phyloP scores from a whole-genome alignment of 176 grass and related monocot genomes.

The Aegilops umbellulata region DNA sequence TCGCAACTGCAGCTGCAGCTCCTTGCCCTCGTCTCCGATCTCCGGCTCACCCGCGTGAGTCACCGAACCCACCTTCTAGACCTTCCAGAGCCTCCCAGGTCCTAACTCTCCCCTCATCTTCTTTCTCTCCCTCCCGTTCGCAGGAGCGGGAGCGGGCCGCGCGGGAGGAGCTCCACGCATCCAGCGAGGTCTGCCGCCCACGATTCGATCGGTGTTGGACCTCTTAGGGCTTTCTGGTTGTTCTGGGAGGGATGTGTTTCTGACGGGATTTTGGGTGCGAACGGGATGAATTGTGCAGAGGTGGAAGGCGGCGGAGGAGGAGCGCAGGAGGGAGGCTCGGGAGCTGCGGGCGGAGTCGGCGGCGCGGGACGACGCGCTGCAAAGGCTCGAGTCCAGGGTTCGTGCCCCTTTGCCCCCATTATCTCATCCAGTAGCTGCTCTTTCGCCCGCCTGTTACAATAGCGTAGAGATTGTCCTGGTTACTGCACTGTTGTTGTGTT shows the following conservation, averaged over 20 bases:
- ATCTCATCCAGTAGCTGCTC: background rate
- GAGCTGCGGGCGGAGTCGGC: conserved; percentile 38
- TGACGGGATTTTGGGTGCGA: background rate
- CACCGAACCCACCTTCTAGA: background rate
- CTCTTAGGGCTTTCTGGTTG: background rate
- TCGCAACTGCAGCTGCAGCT: conserved; percentile 81
- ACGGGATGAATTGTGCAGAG: conserved; percentile 21
- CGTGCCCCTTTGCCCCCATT: background rate
- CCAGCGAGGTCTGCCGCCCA: background rate
- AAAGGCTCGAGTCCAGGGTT: conserved; percentile 44
- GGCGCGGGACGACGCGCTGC: conserved; percentile 23
- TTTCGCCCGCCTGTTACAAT: too few relatives aligned
- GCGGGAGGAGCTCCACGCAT: conserved; percentile 45
- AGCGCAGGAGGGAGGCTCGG: conserved; percentile 25
- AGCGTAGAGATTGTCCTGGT: background rate
- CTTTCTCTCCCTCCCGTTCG: background rate
- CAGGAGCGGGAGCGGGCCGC: conserved; percentile 72
- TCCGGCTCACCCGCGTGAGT: conserved; percentile 48
- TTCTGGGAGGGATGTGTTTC: background rate
- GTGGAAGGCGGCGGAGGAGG: conserved; percentile 42
- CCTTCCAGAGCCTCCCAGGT: background rate
- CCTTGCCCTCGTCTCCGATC: conserved; percentile 52
- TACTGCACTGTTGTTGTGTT: background rate
- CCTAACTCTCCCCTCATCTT: background rate
- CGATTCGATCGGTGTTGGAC: background rate